Evolutionary conservation across 257 asterid species (phyloP).

Genomic region (Lycium barbarum): DNA sequence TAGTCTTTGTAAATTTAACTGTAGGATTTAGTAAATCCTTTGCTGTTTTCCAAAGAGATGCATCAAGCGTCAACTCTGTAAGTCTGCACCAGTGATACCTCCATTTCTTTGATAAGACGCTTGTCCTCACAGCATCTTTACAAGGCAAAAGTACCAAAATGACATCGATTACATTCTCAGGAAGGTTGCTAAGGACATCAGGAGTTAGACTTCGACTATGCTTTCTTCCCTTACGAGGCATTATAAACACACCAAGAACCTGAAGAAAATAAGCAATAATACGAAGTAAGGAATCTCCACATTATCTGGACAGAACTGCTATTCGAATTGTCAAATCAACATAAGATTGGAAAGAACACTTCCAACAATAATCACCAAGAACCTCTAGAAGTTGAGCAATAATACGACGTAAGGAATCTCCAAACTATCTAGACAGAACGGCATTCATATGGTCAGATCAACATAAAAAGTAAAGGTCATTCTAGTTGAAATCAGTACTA

Average conservation of each 20-base stretch:
- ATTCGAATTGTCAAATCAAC: constrained; percentile 12
- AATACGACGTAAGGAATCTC: background rate
- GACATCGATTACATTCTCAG: background rate
- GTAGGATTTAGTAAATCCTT: background rate
- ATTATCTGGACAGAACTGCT: background rate
- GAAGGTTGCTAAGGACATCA: background rate
- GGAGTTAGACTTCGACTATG: background rate
- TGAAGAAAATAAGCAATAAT: background rate
- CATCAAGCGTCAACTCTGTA: background rate
- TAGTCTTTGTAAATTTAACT: background rate
- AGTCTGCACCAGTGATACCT: constrained; percentile 19
- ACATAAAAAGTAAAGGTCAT: constrained; percentile 19
- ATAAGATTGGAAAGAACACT: background rate
- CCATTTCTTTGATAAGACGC: constrained; percentile 10
- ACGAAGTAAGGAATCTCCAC: constrained; percentile 8
- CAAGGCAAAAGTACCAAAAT: background rate
- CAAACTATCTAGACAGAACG: background rate
- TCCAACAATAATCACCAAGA: constrained; percentile 8
- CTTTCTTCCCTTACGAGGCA: background rate
- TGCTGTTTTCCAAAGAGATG: background rate
- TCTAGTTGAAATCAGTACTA: constrained; percentile 5
- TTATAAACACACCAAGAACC: background rate
- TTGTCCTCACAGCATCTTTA: constrained; percentile 18
- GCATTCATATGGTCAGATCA: background rate
- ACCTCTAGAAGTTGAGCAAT: background rate